These are phyloP conservation scores for Asclepias syriaca DNA, from an alignment of 257 asterid genomes.

Conservation along the genomic window DNA sequence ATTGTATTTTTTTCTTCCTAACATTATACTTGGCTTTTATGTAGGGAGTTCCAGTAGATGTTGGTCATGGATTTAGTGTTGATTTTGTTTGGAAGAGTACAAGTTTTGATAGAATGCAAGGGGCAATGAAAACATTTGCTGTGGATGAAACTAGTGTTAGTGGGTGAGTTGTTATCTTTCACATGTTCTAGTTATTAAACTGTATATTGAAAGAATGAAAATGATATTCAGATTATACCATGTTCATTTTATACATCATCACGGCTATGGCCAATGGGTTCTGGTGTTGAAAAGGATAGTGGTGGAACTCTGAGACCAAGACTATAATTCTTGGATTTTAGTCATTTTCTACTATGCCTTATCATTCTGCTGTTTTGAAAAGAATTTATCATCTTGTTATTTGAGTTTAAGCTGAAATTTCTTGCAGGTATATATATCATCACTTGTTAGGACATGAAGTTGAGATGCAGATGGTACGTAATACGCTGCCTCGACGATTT, in stretches of 20 bases:
- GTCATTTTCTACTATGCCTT: not conserved
- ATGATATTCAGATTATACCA: not conserved
- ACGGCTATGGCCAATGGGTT: too few relatives aligned
- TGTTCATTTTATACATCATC: too few relatives aligned
- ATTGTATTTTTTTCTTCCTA: constrained; percentile 11
- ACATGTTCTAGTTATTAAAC: not conserved
- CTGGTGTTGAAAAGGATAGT: too few relatives aligned
- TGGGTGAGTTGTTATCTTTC: constrained; percentile 56
- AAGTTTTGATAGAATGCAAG: constrained; percentile 98
- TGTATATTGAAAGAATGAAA: not conserved
- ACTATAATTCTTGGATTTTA: not conserved
- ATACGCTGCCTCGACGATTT: constrained; percentile 91
- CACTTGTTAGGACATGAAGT: constrained; percentile 98
- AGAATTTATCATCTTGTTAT: not conserved
- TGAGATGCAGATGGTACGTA: constrained; percentile 98
- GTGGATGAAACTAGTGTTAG: constrained; percentile 99
- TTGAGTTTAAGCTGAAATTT: not conserved
- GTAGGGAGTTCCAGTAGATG: constrained; percentile 93
- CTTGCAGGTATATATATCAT: constrained; percentile 86
- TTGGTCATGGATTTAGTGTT: constrained; percentile 88
- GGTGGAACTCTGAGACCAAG: not conserved
- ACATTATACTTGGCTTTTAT: constrained; percentile 11
- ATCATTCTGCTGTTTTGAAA: not conserved
- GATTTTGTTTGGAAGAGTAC: constrained; percentile 99
- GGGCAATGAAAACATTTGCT: constrained; percentile 98